Evolutionary conservation across 176 grass and related monocot species (phyloP), one percentile per base, ranked within the genome.

Genomic region (Bolboschoenus planiculmis): DNA sequence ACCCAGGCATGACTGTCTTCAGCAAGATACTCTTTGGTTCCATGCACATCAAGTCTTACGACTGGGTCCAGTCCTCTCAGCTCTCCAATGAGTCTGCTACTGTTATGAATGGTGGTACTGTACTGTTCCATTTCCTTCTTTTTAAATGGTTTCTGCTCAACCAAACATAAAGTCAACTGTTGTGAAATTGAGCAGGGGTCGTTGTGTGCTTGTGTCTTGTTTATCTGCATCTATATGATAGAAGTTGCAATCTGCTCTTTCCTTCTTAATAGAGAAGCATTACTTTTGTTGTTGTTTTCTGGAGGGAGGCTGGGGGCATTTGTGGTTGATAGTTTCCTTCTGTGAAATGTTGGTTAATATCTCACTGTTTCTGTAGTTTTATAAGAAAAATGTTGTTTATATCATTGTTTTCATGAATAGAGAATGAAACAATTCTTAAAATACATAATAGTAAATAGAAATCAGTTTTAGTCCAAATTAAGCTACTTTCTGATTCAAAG

Each of bases 1-100:
- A 97, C 85, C 95, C 95, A 21, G 95, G 92, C 34, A 97, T 97
- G 95, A 97, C 95, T 1, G 95, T 97, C 5, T 97, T 97, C 31
- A 92, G 92, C 85, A 97, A 97, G 88, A 89, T 97, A 40, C 81
- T 97, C 3, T 94, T 92, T 57, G 95, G 95, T 73, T 97, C 95
- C 51, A 94, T 97, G 92, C 95, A 91, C 60, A 78, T 93, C 48
- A 97, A 91, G 55, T 97, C 92, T 0, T 97, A 97, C 40, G 95
- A 97, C 43, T 97, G 92, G 95, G 88, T 82, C 72, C 44, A 0
- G 27, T 27, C 46, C 15, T 77, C 72, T 33, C 46, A 77, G 15
- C 14, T 7, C 34, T 70, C 65, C 4, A 35, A 70, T 4, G 65
- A 18, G 26, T 77, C 72, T 31, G 44, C 72, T 33, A 51, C 44